A percentile compares a stretch with the other conserved stretches of the same genome.
phyloP scores from a whole-genome alignment of 2,329 filamentous ascomycete species.

The Nigrospora oryzae region DNA sequence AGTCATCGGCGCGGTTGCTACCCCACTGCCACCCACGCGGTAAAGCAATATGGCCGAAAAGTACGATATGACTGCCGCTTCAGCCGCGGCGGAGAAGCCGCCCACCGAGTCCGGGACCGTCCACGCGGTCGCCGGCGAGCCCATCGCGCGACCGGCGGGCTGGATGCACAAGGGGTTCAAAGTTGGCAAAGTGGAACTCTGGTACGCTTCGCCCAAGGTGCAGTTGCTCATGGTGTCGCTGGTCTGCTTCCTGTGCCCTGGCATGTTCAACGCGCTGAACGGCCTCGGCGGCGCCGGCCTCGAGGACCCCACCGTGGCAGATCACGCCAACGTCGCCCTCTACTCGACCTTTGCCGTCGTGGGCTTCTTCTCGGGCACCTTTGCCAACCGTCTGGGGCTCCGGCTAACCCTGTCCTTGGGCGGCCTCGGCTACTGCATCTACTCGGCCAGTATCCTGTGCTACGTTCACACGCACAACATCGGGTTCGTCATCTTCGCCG shows the following conservation, averaged over 20 bases:
- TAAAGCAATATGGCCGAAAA: no score
- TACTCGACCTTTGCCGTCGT: conserved; percentile 46
- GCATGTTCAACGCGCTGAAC: conserved; percentile 62
- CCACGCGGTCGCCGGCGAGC: conserved; percentile 6
- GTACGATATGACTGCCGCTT: neutral
- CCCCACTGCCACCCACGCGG: no score
- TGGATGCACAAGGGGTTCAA: conserved; percentile 63
- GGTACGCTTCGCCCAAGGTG: conserved; percentile 65
- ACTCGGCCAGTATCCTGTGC: conserved; percentile 61
- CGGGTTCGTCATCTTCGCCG: conserved; percentile 69
- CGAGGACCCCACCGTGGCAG: conserved; percentile 44
- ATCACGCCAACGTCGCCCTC: conserved; percentile 47
- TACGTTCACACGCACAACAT: conserved; percentile 61
- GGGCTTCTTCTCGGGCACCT: conserved; percentile 65
- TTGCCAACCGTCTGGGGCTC: conserved; percentile 70
- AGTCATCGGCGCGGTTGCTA: no score
- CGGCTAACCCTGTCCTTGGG: conserved; percentile 61
- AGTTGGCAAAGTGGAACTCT: conserved; percentile 46
- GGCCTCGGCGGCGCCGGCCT: conserved; percentile 59
- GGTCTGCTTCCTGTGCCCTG: conserved; percentile 64
- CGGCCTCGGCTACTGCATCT: conserved; percentile 69
- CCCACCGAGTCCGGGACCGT: neutral
- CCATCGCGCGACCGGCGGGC: conserved; percentile 30
- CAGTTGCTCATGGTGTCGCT: conserved; percentile 66
- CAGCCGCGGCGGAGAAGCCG: neutral